phyloP scores from a whole-genome alignment of 1,284 basidiomycete species.

The Phlebopus sp. region DNA sequence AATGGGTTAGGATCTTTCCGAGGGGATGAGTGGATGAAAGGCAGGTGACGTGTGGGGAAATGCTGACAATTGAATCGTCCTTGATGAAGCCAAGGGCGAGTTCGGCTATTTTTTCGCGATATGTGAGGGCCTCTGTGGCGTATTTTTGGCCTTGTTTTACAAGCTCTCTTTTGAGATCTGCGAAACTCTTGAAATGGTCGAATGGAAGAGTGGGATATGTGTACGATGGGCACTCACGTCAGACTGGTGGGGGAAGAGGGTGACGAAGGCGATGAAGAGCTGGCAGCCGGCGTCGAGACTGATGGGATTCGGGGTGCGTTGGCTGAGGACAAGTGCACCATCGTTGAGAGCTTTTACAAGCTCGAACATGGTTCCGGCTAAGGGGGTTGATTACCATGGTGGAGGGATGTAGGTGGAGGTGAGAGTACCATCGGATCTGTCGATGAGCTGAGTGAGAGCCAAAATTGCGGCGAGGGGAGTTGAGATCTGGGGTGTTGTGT shows the following conservation, averaged over 20 bases:
- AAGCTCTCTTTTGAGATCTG: constrained; percentile 78
- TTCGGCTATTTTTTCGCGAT: constrained; percentile 87
- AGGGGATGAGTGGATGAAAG: constrained; percentile 17
- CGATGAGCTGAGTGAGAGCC: constrained; percentile 74
- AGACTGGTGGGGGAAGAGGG: constrained; percentile 80
- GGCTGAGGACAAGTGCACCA: constrained; percentile 66
- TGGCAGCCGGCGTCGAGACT: constrained; percentile 88
- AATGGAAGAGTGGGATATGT: too few relatives aligned
- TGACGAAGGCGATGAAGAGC: constrained; percentile 86
- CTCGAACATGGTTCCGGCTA: constrained; percentile 88
- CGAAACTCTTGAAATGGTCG: constrained; percentile 72
- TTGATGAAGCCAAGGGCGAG: constrained; percentile 91
- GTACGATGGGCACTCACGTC: constrained; percentile 47
- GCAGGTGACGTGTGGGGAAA: constrained; percentile 13
- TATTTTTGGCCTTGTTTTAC: constrained; percentile 77
- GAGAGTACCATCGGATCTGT: constrained; percentile 61
- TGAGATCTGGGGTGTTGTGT: constrained; percentile 54
- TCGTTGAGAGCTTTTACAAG: constrained; percentile 80
- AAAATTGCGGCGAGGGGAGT: constrained; percentile 88
- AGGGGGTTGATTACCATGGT: constrained; percentile 7
- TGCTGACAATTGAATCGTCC: constrained; percentile 84
- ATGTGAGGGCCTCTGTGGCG: constrained; percentile 77
- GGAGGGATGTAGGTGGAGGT: constrained; percentile 11
- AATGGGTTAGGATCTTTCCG: constrained; percentile 87
- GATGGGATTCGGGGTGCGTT: constrained; percentile 73